Conservation (phyloP, 306 rosid genomes). For the peach (Prunus persica) region Prunus_persica_NCBIv2 NC_034013.1:16898001-16898500, state of each 20-base stretch:
- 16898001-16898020: neutral
- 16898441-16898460: constrained; percentile 2
- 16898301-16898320: constrained; percentile 90
- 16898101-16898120: neutral
- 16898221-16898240: neutral
- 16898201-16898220: neutral
- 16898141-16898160: neutral
- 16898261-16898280: neutral
- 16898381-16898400: constrained; percentile 95
- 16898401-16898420: constrained; percentile 25
- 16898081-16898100: neutral
- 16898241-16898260: neutral
- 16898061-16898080: neutral
- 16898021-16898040: neutral
- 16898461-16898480: constrained; percentile 8
- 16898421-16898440: constrained; percentile 11
- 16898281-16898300: constrained; percentile 48
- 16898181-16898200: neutral
- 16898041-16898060: neutral
- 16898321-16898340: constrained; percentile 77
- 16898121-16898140: neutral
- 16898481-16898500: constrained; percentile 65
- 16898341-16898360: constrained; percentile 80
- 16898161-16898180: neutral
- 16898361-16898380: constrained; percentile 86